Evolutionary conservation across 225 moss, liverwort and hornwort genomes (phyloP).

Genomic region (Pseudoscleropodium purum): DNA sequence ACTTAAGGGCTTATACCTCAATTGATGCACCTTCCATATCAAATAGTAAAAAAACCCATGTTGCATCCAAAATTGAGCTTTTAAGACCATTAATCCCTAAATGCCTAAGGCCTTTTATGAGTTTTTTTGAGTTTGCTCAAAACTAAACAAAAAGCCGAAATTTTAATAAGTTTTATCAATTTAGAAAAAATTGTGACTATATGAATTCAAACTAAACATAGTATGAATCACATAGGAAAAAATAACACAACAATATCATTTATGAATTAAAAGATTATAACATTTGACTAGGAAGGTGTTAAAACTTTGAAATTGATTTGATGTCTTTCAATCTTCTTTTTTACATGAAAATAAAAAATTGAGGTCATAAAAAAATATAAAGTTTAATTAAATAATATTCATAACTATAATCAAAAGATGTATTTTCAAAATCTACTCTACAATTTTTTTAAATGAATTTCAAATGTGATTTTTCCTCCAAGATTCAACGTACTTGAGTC

Average conservation of each 20-base stretch:
- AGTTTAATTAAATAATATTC: neutral
- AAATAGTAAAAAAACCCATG: neutral
- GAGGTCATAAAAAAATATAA: neutral
- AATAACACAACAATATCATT: neutral
- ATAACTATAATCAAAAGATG: neutral
- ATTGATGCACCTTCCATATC: neutral
- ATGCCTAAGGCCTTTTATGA: neutral
- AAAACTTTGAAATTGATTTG: neutral
- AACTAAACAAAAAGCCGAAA: too few relatives aligned
- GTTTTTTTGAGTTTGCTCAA: fast-evolving
- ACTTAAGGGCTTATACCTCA: too few relatives aligned
- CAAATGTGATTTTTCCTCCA: neutral
- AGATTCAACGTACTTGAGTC: neutral
- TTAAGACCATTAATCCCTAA: fast-evolving
- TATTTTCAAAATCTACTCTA: neutral
- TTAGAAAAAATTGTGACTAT: too few relatives aligned
- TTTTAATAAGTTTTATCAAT: neutral
- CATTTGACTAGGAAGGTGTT: neutral
- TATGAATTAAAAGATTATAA: neutral
- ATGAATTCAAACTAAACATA: neutral
- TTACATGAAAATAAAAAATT: neutral
- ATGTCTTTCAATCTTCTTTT: neutral
- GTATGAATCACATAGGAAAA: neutral
- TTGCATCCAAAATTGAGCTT: neutral
- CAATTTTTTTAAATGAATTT: neutral